phyloP scores from a whole-genome alignment of 202 grass and related monocot genomes.

The Brachypodium distachyon region DNA sequence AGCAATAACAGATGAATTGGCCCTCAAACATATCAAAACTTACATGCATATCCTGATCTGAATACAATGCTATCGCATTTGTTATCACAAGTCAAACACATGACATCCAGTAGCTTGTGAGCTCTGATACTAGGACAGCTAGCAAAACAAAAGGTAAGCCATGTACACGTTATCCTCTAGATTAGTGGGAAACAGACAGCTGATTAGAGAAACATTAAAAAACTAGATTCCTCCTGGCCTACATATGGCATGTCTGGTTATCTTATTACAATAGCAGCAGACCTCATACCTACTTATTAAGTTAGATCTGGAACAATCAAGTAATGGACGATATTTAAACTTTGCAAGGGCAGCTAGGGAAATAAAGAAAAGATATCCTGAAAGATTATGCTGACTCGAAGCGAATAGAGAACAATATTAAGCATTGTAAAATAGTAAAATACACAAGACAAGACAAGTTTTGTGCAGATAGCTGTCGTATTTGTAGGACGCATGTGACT shows the following conservation, averaged over 20 bases:
- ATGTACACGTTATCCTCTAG: background rate
- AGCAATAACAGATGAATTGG: background rate
- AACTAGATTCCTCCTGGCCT: constrained; percentile 3
- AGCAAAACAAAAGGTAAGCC: background rate
- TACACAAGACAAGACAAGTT: constrained; percentile 3
- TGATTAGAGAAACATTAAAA: background rate
- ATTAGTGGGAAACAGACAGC: background rate
- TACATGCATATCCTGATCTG: background rate
- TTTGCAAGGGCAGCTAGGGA: background rate
- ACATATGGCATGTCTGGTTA: background rate
- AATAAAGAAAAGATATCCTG: background rate
- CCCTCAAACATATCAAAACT: background rate
- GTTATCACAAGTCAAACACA: background rate
- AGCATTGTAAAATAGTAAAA: constrained; percentile 1
- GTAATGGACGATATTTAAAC: background rate
- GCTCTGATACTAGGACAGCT: background rate
- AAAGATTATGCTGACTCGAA: background rate
- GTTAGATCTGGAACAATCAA: background rate
- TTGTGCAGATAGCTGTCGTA: constrained; percentile 15
- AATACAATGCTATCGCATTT: background rate
- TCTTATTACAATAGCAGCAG: background rate
- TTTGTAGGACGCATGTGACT: background rate
- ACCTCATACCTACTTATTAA: background rate
- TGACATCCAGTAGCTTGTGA: background rate
- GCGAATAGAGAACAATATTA: background rate